phyloP scores from a whole-genome alignment of 129 eudicot species.

The Centella asiatica region DNA sequence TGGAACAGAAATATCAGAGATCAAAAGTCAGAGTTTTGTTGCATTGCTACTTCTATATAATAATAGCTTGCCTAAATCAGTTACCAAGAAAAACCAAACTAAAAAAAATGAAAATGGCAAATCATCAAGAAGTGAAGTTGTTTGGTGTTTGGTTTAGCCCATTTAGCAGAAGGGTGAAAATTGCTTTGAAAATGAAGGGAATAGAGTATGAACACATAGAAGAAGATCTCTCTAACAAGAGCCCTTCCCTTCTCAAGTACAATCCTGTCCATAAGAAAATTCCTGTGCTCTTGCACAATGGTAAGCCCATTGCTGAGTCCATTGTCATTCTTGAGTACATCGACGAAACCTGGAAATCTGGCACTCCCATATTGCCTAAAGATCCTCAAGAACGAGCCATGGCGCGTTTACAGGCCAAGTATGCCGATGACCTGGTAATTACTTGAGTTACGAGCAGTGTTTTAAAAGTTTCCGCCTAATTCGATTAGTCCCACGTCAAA shows the following conservation, averaged over 20 bases:
- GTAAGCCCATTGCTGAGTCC: slow-evolving; percentile 32
- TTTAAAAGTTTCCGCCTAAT: no score
- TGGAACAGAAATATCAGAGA: no score
- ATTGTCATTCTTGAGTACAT: slow-evolving; percentile 37
- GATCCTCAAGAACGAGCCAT: slow-evolving; percentile 33
- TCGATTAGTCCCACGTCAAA: no score
- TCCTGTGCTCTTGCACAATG: slow-evolving; percentile 35
- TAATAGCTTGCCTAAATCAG: no score
- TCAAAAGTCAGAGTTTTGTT: no score
- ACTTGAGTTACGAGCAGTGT: no score
- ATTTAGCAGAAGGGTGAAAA: slow-evolving; percentile 20
- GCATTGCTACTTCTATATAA: no score
- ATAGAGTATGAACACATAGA: slow-evolving; percentile 19
- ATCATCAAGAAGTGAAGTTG: slow-evolving; percentile 23
- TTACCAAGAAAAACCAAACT: no score
- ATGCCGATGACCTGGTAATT: no score
- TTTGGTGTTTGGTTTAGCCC: slow-evolving; percentile 31
- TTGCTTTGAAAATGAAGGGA: slow-evolving; percentile 38
- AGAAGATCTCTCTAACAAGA: slow-evolving; percentile 24
- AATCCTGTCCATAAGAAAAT: slow-evolving; percentile 42
- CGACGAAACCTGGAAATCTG: slow-evolving; percentile 30
- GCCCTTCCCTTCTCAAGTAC: slow-evolving; percentile 26
- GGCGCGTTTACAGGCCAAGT: slow-evolving; percentile 45
- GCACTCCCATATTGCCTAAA: slow-evolving; percentile 22
- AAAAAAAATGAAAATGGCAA: no score